A percentile compares a stretch with the other conserved stretches of the same genome.
Conservation (phyloP, 1,284 basidiomycete species). For the Grifola frondosa region DNA sequence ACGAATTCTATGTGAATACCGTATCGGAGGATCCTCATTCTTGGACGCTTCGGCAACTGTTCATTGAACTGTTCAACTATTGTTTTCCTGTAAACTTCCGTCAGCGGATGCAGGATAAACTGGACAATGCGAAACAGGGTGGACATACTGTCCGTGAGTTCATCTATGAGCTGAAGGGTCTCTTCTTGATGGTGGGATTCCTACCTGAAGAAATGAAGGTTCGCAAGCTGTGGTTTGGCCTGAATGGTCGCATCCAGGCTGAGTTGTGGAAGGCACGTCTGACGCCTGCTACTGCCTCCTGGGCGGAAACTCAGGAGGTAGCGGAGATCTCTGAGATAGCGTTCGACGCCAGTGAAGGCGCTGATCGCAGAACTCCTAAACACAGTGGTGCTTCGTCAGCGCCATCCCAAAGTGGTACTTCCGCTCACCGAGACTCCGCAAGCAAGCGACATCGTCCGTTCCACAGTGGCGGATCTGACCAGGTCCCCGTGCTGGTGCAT, state of each 20-base stretch:
- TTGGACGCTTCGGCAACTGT: constrained; percentile 1
- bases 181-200: constrained; percentile 3
- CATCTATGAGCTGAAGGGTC: constrained; percentile 9
- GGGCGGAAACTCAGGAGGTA: constrained; percentile 1
- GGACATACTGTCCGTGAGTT: constrained; percentile 6
- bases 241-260: constrained; percentile 2
- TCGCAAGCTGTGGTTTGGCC: constrained; percentile 8
- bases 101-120: not conserved
- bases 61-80: constrained; percentile 6
- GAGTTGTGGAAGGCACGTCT: constrained; percentile 6
- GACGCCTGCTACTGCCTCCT: not conserved
- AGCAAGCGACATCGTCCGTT: too few relatives aligned
- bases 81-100: constrained; percentile 6
- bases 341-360: not conserved
- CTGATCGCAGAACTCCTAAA: too few relatives aligned
- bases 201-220: constrained; percentile 4
- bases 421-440: too few relatives aligned
- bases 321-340: constrained; percentile 11
- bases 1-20: not conserved
- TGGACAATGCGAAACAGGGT: not conserved
- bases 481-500: too few relatives aligned
- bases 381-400: too few relatives aligned
- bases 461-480: too few relatives aligned
- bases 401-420: too few relatives aligned
- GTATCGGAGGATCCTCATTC: not conserved